Percentiles rank a stretch among this genome's conserved stretches.
Evolutionary conservation across 257 asterid genomes (phyloP).

Genomic region (Fraxinus anomala): DNA sequence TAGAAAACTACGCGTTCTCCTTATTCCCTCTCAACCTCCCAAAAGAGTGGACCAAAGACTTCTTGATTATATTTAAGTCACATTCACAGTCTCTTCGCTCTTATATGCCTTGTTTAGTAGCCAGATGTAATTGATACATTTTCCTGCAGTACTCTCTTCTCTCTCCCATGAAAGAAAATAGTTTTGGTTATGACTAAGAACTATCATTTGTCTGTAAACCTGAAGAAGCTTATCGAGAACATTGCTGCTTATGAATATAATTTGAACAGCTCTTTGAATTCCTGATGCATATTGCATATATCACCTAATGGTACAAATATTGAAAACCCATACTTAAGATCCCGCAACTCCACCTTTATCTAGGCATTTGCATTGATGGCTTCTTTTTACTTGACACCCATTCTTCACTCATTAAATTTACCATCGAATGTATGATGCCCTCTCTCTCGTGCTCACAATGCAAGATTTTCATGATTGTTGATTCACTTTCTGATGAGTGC

Average conservation of each 20-base stretch:
- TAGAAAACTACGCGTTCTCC: not conserved
- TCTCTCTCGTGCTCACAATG: not conserved
- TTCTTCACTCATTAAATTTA: not conserved
- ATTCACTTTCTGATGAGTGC: constrained; percentile 37
- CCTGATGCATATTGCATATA: not conserved
- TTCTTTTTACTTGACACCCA: not conserved
- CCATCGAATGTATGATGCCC: not conserved
- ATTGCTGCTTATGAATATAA: not conserved
- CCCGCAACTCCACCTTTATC: not conserved
- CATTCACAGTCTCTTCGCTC: not conserved
- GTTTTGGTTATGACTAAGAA: not conserved
- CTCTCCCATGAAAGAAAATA: not conserved
- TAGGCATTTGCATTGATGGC: not conserved
- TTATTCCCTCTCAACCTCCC: not conserved
- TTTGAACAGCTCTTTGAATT: not conserved
- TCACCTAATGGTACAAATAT: not conserved
- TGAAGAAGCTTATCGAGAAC: not conserved
- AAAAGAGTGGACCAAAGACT: not conserved
- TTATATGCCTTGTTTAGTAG: not conserved
- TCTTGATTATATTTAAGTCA: not conserved
- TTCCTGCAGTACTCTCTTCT: not conserved
- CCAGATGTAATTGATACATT: not conserved
- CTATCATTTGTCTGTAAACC: not conserved
- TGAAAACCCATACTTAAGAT: not conserved
- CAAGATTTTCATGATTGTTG: constrained; percentile 19